A percentile compares a stretch with the other conserved stretches of the same genome.
Evolutionary conservation across 2,329 filamentous ascomycete species (phyloP).

Genomic region (Aureobasidium sp.): DNA sequence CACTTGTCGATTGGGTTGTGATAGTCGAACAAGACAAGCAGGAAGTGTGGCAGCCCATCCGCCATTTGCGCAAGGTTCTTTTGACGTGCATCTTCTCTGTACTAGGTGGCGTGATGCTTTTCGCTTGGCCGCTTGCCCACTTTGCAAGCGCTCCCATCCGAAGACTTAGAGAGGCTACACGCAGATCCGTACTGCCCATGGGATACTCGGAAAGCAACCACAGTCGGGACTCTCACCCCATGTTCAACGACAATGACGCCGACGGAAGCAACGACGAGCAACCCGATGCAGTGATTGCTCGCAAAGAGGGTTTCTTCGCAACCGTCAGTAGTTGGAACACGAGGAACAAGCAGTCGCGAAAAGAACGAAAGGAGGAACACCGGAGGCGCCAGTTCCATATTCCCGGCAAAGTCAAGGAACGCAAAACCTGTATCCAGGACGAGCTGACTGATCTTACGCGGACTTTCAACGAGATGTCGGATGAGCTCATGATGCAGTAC

Average conservation of each 20-base stretch:
- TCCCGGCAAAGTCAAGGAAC: constrained; percentile 68
- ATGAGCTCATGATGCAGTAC: constrained; percentile 82
- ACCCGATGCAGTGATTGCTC: constrained; percentile 30
- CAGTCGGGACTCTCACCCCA: constrained; percentile 27
- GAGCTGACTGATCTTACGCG: constrained; percentile 73
- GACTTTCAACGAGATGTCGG: constrained; percentile 91
- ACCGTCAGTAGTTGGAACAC: constrained; percentile 25
- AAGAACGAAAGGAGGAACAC: constrained; percentile 31
- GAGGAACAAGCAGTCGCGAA: constrained; percentile 23
- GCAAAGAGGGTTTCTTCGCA: constrained; percentile 38
- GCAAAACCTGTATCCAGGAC: constrained; percentile 68
- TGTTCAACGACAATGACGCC: constrained; percentile 22
- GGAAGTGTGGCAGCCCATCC: constrained; percentile 71
- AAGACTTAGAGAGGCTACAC: constrained; percentile 64
- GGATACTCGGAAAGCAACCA: constrained; percentile 39
- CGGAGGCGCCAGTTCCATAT: constrained; percentile 63
- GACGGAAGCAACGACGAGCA: constrained; percentile 38
- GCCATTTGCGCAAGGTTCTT: constrained; percentile 67
- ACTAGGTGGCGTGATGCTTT: constrained; percentile 56
- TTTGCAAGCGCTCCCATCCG: constrained; percentile 72
- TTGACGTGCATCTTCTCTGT: constrained; percentile 80
- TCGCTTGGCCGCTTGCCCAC: constrained; percentile 73
- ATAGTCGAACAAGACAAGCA: constrained; percentile 64
- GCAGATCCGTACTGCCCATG: constrained; percentile 60
- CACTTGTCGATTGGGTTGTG: constrained; percentile 71